Evolutionary conservation across 371 early-diverging fungal genomes (phyloP).

Genomic region (Mucor sp.): DNA sequence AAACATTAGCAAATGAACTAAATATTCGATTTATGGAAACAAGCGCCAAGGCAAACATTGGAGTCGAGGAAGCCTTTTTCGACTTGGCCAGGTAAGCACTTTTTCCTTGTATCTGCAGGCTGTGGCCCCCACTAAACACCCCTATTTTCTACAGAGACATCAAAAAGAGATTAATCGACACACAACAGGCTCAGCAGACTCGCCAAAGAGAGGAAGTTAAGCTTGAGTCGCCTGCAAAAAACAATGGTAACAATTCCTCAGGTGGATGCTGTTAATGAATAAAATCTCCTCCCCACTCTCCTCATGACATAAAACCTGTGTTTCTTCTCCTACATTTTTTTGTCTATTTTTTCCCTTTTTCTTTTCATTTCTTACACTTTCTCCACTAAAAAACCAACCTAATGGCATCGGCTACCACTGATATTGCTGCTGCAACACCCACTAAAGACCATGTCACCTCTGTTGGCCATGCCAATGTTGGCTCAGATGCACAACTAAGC

Average conservation of each 20-base stretch:
- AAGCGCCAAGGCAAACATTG: slow-evolving; percentile 93
- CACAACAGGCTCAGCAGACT: slow-evolving; percentile 49
- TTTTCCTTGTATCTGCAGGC: background rate
- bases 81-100: slow-evolving; percentile 87
- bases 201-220: slow-evolving; percentile 50
- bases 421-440: background rate
- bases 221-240: slow-evolving; percentile 26
- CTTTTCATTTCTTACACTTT: background rate
- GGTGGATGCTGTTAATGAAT: slow-evolving; percentile 23
- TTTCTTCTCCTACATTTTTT: background rate
- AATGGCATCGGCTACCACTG: background rate
- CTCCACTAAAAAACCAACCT: background rate
- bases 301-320: background rate
- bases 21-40: slow-evolving; percentile 95
- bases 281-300: background rate
- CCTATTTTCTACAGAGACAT: slow-evolving; percentile 35
- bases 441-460: slow-evolving; percentile 7
- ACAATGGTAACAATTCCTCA: slow-evolving; percentile 18
- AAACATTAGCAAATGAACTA: slow-evolving; percentile 87
- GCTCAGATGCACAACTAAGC: slow-evolving; percentile 43
- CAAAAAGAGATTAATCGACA: slow-evolving; percentile 54
- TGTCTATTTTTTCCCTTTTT: background rate
- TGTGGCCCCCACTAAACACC: background rate
- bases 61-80: slow-evolving; percentile 98
- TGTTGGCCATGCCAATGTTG: slow-evolving; percentile 49